These are phyloP conservation scores for Oryza nivara DNA, from an alignment of 176 grass and related monocot species.

Conservation along the genomic window DNA sequence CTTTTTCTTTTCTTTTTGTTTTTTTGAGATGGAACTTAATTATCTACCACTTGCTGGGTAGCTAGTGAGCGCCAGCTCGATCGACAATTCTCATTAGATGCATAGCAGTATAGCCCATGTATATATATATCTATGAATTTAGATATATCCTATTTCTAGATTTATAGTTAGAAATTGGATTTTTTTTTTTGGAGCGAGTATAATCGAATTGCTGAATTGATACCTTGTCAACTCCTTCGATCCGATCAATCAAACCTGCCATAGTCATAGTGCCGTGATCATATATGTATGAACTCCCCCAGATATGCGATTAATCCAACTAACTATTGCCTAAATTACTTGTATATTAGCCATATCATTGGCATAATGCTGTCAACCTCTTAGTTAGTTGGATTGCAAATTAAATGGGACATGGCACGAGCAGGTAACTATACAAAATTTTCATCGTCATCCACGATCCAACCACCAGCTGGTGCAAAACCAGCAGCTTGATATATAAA, in stretches of 20 bases:
- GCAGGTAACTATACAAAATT: neutral
- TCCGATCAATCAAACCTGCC: neutral
- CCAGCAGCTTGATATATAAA: slow-evolving; percentile 10
- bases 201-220: neutral
- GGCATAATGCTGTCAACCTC: neutral
- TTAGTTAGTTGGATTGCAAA: neutral
- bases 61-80: no score
- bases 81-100: no score
- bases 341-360: neutral
- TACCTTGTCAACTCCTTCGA: neutral
- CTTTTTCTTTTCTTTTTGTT: neutral
- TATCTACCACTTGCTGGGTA: neutral
- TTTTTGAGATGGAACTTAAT: neutral
- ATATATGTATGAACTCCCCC: neutral
- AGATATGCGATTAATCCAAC: neutral
- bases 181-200: no score
- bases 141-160: no score
- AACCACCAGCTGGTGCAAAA: neutral
- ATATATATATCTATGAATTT: no score
- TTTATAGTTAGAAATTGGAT: no score
- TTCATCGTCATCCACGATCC: slow-evolving; percentile 20
- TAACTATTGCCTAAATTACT: neutral
- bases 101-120: no score
- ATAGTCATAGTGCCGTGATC: neutral
- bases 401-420: neutral